Evolutionary conservation across 176 grass and related monocot species (phyloP).

Genomic region (Stipa capillata): DNA sequence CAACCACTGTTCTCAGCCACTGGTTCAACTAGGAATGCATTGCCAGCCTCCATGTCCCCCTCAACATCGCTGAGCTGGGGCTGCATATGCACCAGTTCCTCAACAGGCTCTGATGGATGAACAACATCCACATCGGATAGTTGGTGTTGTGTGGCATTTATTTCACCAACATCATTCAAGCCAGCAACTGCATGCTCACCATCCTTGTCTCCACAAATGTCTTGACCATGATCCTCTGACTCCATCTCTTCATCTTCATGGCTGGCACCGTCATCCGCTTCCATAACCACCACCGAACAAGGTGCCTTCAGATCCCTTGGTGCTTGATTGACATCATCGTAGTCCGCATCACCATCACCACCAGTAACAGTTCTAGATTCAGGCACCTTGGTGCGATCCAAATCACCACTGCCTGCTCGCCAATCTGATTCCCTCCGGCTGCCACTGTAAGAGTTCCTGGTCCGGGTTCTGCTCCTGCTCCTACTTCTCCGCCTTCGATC

Average conservation of each 20-base stretch:
- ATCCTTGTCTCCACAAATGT: not conserved
- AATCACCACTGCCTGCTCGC: not conserved
- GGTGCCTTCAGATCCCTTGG: not conserved
- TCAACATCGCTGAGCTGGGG: not conserved
- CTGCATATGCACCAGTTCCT: conserved; percentile 9
- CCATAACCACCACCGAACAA: not conserved
- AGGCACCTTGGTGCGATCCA: conserved; percentile 10
- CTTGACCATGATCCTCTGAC: not conserved
- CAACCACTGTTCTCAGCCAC: not conserved
- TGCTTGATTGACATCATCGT: not conserved
- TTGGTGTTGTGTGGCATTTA: conserved; percentile 8
- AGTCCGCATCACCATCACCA: not conserved
- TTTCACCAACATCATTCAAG: conserved; percentile 2
- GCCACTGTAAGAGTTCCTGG: not conserved
- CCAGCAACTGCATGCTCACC: not conserved
- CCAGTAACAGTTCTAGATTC: not conserved
- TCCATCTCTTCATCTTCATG: not conserved
- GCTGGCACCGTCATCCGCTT: not conserved
- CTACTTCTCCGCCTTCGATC: conserved; percentile 33
- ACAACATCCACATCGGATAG: conserved; percentile 2
- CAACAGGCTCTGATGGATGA: conserved; percentile 19
- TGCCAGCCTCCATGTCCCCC: not conserved
- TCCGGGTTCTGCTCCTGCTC: conserved; percentile 30
- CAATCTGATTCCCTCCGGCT: conserved; percentile 17
- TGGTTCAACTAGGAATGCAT: not conserved